These are phyloP conservation scores for Ogataea neopini DNA, from an alignment of 805 yeast genomes.

Conservation along the genomic window DNA sequence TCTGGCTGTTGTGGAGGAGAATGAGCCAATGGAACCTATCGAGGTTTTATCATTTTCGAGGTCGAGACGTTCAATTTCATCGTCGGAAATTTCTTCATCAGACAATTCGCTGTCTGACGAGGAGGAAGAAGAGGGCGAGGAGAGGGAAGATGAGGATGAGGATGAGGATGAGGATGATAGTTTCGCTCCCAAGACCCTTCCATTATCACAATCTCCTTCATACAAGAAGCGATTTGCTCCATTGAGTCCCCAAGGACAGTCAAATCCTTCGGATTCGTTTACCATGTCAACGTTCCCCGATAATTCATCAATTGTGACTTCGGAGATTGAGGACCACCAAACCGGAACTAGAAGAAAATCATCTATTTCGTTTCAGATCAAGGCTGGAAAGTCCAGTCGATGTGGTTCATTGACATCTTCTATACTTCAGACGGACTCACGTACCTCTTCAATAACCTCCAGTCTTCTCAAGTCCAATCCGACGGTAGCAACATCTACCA, in stretches of 20 bases:
- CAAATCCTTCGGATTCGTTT: background rate
- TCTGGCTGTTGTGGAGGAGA: constrained; percentile 20
- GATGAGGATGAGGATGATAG: constrained; percentile 27
- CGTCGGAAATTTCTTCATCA: constrained; percentile 10
- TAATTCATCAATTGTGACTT: constrained; percentile 23
- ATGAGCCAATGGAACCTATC: constrained; percentile 22
- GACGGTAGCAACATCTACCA: constrained; percentile 9
- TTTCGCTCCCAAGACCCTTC: constrained; percentile 13
- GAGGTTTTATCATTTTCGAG: constrained; percentile 16
- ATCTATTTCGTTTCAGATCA: constrained; percentile 30
- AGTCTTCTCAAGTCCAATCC: constrained; percentile 13
- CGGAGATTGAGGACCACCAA: constrained; percentile 26
- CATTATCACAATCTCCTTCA: constrained; percentile 20
- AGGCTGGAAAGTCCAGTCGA: constrained; percentile 20
- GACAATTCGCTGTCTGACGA: constrained; percentile 15
- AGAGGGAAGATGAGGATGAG: constrained; percentile 1
- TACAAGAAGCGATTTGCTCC: constrained; percentile 11
- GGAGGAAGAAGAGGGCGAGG: constrained; percentile 25
- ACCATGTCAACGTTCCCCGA: constrained; percentile 1
- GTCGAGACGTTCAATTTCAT: constrained; percentile 9
- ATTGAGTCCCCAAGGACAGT: constrained; percentile 1
- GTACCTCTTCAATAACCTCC: constrained; percentile 15
- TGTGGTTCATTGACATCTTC: constrained; percentile 28
- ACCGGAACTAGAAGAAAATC: constrained; percentile 30
- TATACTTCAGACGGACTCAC: constrained; percentile 11